Base-by-base conservation (phyloP, 2,329 filamentous ascomycete genomes). In the Leptographium wingfieldii region DNA sequence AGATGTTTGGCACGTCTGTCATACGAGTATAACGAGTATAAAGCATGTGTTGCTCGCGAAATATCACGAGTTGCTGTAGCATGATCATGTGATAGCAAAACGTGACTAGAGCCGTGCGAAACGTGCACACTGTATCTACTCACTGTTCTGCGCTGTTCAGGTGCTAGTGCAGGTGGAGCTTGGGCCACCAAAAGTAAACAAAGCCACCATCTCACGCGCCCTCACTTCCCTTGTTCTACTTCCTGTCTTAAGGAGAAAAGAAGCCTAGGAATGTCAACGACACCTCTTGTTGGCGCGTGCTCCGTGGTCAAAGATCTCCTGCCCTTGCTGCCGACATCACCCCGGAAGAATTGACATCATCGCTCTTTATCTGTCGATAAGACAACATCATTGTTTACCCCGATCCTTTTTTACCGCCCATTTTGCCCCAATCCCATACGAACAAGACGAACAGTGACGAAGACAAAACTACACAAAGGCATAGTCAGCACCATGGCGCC, bases 401-500 rank as follows among this genome's bases (percentile, higher is more conserved):
- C 19, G 6, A 6, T 56, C 51, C 19, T 22, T 10, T 11, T 40
- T 7, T 22, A n/a, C 25, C 38, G 27, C 19, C 43, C 7, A 5
- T n/a, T 9, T 46, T n/a, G 11, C 43, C 19, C 43, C 14, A 22
- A 22, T 6, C 29, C 29, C 29, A n/a, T n/a, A 31, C 29, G 19
- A 31, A 12, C 35, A 33, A 16, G 6, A 25, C 38, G 19, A 25
- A 56, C 54, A 9, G 19, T 19, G 54, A 38, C 19, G n/a, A 11
- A 11, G 27, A n/a, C 16, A 14, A 55, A 14, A 38, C 19, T 14
- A 9, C 10, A 25, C 3, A n/a, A n/a, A 57, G 9, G 14, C 48
- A 22, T 35, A 22, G 31, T 49, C 25, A 35, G 33, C 52, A 56
- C 27, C 9, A 65, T 66, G 65, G 49, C 65, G 38, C 63, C 65